These are phyloP conservation scores for Nematocida sp. DNA, from an alignment of 371 early-diverging fungal species.

Conservation along the genomic window DNA sequence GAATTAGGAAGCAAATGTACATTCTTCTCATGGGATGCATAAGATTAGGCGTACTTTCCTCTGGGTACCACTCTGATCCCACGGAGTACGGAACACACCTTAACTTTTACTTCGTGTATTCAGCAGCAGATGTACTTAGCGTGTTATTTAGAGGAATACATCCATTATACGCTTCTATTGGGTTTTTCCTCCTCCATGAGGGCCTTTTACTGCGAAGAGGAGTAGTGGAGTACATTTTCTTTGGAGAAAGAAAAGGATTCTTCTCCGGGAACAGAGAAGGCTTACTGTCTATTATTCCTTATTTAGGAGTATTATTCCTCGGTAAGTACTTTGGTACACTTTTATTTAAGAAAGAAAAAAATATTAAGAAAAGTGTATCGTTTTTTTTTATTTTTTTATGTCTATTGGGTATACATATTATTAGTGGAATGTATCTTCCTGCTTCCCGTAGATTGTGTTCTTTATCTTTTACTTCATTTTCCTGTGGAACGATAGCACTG, in stretches of 20 bases:
- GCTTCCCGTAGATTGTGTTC: slow-evolving; percentile 55
- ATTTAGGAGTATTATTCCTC: slow-evolving; percentile 58
- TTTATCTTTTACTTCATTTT: slow-evolving; percentile 46
- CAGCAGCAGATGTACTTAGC: slow-evolving; percentile 36
- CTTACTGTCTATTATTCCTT: slow-evolving; percentile 56
- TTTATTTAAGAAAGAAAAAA: slow-evolving; percentile 16
- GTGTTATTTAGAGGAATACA: slow-evolving; percentile 10
- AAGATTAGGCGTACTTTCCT: slow-evolving; percentile 47
- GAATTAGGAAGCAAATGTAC: slow-evolving; percentile 25
- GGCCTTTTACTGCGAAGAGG: not conserved
- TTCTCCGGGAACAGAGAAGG: slow-evolving; percentile 63
- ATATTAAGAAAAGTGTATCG: not conserved
- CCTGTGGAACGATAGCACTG: slow-evolving; percentile 35
- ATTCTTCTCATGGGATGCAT: slow-evolving; percentile 58
- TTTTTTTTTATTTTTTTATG: not conserved
- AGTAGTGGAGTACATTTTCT: slow-evolving; percentile 9
- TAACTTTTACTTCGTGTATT: slow-evolving; percentile 66
- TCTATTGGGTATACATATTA: slow-evolving; percentile 9
- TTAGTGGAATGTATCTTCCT: not conserved
- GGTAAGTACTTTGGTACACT: slow-evolving; percentile 53
- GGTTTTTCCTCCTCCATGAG: slow-evolving; percentile 40
- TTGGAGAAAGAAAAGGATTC: slow-evolving; percentile 44
- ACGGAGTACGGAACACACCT: slow-evolving; percentile 64
- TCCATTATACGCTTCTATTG: slow-evolving; percentile 2
- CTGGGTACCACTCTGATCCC: slow-evolving; percentile 59